Evolutionary conservation across 1,139 yeast species (phyloP).

Genomic region (Debaryomycetaceae sp.): DNA sequence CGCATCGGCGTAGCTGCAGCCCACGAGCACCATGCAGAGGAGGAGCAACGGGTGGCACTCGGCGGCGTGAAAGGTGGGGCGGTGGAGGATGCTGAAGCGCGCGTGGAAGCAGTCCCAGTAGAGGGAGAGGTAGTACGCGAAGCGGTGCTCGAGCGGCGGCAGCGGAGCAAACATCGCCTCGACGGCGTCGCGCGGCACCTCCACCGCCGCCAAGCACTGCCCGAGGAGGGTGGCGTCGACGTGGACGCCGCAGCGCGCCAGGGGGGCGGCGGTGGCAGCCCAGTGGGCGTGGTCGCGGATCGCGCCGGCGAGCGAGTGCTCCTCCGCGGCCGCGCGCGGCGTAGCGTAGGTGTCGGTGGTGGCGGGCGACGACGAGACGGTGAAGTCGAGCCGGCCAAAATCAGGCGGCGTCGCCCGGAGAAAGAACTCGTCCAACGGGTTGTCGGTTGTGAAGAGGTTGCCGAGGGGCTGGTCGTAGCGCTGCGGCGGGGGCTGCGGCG

Average conservation of each 20-base stretch:
- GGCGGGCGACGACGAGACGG: conserved; percentile 30
- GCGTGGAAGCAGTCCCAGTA: conserved; percentile 62
- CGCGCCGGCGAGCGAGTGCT: conserved; percentile 8
- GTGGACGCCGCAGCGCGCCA: conserved; percentile 21
- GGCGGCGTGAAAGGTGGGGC: conserved; percentile 58
- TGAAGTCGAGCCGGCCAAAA: conserved; percentile 2
- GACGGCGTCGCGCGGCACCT: background rate
- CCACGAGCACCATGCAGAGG: conserved; percentile 56
- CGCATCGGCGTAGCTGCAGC: conserved; percentile 29
- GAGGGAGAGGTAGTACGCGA: conserved; percentile 25
- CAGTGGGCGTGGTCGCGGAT: conserved; percentile 20
- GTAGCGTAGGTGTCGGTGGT: conserved; percentile 31
- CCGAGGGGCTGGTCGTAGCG: conserved; percentile 14
- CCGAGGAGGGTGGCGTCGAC: conserved; percentile 22
- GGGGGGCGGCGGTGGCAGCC: conserved; percentile 22
- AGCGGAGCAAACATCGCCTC: conserved; percentile 2
- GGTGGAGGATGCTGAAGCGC: conserved; percentile 58
- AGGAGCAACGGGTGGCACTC: conserved; percentile 50
- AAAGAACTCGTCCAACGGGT: conserved; percentile 39
- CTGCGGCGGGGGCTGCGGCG: conserved; percentile 16
- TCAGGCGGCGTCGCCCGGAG: conserved; percentile 11
- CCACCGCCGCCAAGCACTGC: conserved; percentile 15
- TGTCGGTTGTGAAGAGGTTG: conserved; percentile 26
- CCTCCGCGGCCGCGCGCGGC: conserved; percentile 14
- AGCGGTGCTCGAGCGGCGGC: conserved; percentile 21